phyloP scores from a whole-genome alignment of 2,329 filamentous ascomycete genomes.

The Rugonectria rugulosa region DNA sequence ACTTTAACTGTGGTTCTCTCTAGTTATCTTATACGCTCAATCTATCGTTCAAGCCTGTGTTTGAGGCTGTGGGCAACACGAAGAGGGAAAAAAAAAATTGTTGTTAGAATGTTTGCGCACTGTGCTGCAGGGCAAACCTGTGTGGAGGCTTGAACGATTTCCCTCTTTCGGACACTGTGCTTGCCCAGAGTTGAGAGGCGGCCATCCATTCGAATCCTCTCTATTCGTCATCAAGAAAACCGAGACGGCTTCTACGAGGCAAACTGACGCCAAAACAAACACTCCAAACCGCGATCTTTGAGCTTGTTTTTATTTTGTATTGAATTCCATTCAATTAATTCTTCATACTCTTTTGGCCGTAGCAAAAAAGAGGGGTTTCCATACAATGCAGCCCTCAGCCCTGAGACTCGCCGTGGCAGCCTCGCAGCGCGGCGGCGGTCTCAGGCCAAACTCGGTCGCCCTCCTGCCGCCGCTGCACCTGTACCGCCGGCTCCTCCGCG shows the following conservation, averaged over 20 bases:
- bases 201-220: constrained; percentile 15
- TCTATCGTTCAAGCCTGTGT: too few relatives aligned
- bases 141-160: constrained; percentile 5
- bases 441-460: constrained; percentile 60
- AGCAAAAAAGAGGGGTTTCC: too few relatives aligned
- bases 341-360: too few relatives aligned
- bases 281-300: too few relatives aligned
- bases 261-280: too few relatives aligned
- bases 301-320: too few relatives aligned
- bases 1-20: constrained; percentile 8
- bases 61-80: too few relatives aligned
- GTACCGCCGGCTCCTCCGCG: constrained; percentile 86
- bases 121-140: constrained; percentile 39
- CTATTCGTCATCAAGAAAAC: constrained; percentile 20
- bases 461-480: constrained; percentile 88
- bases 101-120: constrained; percentile 32
- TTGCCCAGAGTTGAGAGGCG: background rate
- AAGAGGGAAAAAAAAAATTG: too few relatives aligned
- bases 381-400: constrained; percentile 42
- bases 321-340: background rate
- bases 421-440: constrained; percentile 40
- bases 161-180: constrained; percentile 28
- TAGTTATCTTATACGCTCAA: too few relatives aligned
- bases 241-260: too few relatives aligned
- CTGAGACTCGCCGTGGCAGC: constrained; percentile 48